These are phyloP conservation scores for Penicillium canescens DNA, from an alignment of 495 filamentous ascomycete genomes.

Conservation along the genomic window DNA sequence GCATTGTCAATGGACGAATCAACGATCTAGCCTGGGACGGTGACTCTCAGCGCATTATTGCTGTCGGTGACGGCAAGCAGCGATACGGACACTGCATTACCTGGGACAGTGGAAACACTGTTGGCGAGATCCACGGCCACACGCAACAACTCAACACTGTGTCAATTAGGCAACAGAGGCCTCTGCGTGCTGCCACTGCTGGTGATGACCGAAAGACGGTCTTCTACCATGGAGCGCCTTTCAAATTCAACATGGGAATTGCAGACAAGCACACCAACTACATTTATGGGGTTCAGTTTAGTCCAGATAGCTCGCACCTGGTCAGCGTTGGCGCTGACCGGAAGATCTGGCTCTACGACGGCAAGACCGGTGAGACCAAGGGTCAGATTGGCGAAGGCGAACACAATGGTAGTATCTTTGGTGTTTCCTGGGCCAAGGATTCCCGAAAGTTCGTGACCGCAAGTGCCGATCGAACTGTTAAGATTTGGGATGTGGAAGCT, in stretches of 20 bases:
- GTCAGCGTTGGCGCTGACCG: constrained; percentile 89
- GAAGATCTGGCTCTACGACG: constrained; percentile 91
- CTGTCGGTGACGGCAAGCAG: constrained; percentile 92
- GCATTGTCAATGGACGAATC: constrained; percentile 91
- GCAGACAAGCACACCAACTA: constrained; percentile 83
- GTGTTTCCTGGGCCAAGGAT: constrained; percentile 85
- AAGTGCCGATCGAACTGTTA: constrained; percentile 88
- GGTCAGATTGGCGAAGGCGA: constrained; percentile 75
- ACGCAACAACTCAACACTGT: constrained; percentile 88
- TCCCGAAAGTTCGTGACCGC: constrained; percentile 88
- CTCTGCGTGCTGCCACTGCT: constrained; percentile 85
- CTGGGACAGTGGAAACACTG: constrained; percentile 91
- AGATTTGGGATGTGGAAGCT: constrained; percentile 69
- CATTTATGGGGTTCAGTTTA: constrained; percentile 85
- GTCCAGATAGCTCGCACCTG: constrained; percentile 80
- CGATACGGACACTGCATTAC: constrained; percentile 93
- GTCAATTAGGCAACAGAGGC: constrained; percentile 84
- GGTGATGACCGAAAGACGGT: constrained; percentile 86
- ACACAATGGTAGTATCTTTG: constrained; percentile 91
- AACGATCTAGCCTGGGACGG: constrained; percentile 98
- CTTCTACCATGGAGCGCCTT: constrained; percentile 91
- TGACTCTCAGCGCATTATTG: constrained; percentile 93
- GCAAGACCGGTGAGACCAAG: constrained; percentile 84
- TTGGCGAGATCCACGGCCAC: constrained; percentile 91
- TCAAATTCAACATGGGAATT: constrained; percentile 82